Percentiles rank a stretch among this genome's conserved stretches.
These are phyloP conservation scores for Lichtheimia hyalospora DNA, from an alignment of 371 early-diverging fungal species.

Conservation along the genomic window DNA sequence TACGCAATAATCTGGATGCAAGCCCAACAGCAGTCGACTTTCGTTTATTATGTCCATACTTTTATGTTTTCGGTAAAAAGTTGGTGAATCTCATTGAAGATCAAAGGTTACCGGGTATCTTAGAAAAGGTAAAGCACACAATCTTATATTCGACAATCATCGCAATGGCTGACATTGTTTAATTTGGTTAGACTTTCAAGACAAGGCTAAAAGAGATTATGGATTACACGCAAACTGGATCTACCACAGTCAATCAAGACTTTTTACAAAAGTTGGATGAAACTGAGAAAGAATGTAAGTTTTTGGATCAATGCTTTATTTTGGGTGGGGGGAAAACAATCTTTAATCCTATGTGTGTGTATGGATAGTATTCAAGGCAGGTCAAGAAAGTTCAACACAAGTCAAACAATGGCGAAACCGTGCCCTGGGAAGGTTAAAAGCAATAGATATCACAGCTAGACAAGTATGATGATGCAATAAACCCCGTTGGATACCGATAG, in stretches of 20 bases:
- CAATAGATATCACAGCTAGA: neutral
- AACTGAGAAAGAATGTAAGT: slow-evolving; percentile 49
- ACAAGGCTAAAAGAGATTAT: slow-evolving; percentile 34
- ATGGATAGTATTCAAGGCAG: slow-evolving; percentile 35
- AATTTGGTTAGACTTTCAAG: slow-evolving; percentile 33
- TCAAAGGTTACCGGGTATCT: slow-evolving; percentile 22
- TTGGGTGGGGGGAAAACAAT: neutral
- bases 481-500: neutral
- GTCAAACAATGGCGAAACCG: slow-evolving; percentile 29
- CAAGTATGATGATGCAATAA: neutral
- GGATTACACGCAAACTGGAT: slow-evolving; percentile 40
- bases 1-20: slow-evolving; percentile 44
- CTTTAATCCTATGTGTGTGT: no score
- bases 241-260: slow-evolving; percentile 24
- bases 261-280: slow-evolving; percentile 47
- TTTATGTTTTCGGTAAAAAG: slow-evolving; percentile 41
- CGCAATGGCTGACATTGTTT: neutral
- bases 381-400: slow-evolving; percentile 31
- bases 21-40: slow-evolving; percentile 39
- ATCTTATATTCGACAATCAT: no score
- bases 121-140: slow-evolving; percentile 28
- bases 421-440: neutral
- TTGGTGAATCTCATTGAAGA: slow-evolving; percentile 33
- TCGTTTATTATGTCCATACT: slow-evolving; percentile 39
- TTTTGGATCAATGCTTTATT: neutral